A percentile compares a stretch with the other conserved stretches of the same genome.
These are phyloP conservation scores for Septoria petroselini DNA, from an alignment of 2,329 filamentous ascomycete species.

Conservation along the genomic window DNA sequence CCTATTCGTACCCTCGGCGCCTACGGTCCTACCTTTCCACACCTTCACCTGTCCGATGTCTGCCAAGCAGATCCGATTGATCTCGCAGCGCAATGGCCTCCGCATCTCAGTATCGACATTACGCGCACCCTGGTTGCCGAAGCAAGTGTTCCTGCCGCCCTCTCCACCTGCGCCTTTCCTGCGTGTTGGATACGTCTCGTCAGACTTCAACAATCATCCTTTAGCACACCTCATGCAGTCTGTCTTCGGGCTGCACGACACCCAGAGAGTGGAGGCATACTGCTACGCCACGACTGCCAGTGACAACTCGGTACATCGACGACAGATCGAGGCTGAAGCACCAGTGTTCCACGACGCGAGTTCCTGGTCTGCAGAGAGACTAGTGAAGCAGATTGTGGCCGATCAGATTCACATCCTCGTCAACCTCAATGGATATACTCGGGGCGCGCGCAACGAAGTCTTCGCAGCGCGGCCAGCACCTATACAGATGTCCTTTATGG, in stretches of 20 bases:
- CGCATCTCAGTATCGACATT: constrained; percentile 90
- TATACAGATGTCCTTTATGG: constrained; percentile 99
- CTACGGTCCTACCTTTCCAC: constrained; percentile 93
- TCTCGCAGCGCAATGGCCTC: constrained; percentile 90
- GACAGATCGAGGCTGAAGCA: constrained; percentile 89
- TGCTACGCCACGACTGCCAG: constrained; percentile 95
- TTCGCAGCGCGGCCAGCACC: constrained; percentile 93
- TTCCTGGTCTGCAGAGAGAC: constrained; percentile 75
- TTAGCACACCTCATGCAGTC: constrained; percentile 98
- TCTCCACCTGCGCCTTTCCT: constrained; percentile 75
- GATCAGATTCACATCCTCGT: constrained; percentile 93
- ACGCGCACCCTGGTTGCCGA: constrained; percentile 79
- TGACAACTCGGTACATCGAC: constrained; percentile 82
- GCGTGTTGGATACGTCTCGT: constrained; percentile 95
- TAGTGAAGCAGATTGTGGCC: constrained; percentile 79
- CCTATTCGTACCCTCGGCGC: constrained; percentile 78
- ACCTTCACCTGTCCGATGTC: constrained; percentile 94
- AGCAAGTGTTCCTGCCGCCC: constrained; percentile 79
- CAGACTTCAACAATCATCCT: constrained; percentile 98
- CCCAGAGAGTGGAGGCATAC: constrained; percentile 70
- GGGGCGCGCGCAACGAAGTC: constrained; percentile 93
- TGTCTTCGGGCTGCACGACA: constrained; percentile 87
- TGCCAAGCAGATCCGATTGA: constrained; percentile 85
- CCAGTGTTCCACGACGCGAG: constrained; percentile 89
- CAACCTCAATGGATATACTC: constrained; percentile 96